Percentiles rank a stretch among this genome's conserved stretches.
These are phyloP conservation scores for Chalaropsis ovoidea DNA, from an alignment of 2,329 filamentous ascomycete genomes.

Conservation along the genomic window DNA sequence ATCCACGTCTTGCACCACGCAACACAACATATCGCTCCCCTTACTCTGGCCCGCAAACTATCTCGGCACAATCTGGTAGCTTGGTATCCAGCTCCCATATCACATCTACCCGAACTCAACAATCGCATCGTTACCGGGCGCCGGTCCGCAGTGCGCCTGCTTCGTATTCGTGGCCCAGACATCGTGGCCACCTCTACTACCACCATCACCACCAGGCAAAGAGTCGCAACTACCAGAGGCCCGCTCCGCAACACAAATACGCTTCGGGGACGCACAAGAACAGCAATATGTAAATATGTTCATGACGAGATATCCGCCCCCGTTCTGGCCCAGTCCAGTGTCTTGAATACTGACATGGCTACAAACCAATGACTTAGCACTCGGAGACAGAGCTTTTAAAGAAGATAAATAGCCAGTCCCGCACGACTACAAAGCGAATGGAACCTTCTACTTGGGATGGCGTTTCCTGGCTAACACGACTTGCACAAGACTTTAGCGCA, in stretches of 20 bases:
- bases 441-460: no score
- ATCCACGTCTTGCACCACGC: not conserved
- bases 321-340: not conserved
- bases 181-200: not conserved
- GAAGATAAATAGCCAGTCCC: not conserved
- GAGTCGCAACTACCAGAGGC: not conserved
- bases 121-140: not conserved
- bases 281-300: not conserved
- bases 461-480: no score
- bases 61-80: not conserved
- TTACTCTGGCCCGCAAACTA: not conserved
- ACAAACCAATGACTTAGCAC: not conserved
- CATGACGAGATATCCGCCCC: not conserved
- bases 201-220: not conserved
- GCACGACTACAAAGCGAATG: no score
- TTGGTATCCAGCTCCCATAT: not conserved
- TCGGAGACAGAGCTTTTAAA: not conserved
- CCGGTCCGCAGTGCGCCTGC: not conserved
- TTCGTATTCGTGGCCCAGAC: not conserved
- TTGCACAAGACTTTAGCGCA: no score
- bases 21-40: not conserved
- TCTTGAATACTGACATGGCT: not conserved
- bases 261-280: not conserved
- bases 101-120: not conserved
- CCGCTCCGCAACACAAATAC: not conserved